A percentile compares a stretch with the other conserved stretches of the same genome.
Evolutionary conservation across 2,329 filamentous ascomycete species (phyloP).

Genomic region (Aspergillus sp.): DNA sequence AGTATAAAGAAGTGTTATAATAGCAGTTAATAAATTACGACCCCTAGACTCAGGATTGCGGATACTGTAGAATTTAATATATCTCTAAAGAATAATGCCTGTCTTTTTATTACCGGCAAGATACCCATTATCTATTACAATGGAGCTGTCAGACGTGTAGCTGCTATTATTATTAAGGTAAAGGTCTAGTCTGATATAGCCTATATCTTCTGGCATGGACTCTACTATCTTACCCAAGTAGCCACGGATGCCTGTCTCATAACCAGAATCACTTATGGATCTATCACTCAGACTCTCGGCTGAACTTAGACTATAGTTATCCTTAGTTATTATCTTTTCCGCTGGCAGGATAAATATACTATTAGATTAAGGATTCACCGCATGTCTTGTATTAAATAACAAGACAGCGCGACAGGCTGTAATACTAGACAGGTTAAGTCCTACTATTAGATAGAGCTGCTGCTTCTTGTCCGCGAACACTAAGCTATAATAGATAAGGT

Average conservation of each 20-base stretch:
- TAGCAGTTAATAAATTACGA: constrained; percentile 16
- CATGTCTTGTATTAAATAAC: constrained; percentile 1
- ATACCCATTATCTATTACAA: constrained; percentile 21
- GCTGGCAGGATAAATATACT: neutral
- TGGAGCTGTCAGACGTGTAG: neutral
- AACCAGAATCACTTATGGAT: neutral
- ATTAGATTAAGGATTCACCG: neutral
- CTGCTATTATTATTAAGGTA: neutral
- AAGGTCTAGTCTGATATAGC: neutral
- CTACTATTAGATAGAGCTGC: neutral
- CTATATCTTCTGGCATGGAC: neutral
- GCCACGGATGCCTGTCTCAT: neutral
- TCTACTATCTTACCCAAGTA: neutral
- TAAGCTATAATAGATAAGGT: neutral
- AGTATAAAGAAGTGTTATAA: constrained; percentile 21
- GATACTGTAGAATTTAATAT: constrained; percentile 23
- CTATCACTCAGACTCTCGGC: neutral
- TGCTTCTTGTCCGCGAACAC: constrained; percentile 8
- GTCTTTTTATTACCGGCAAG: constrained; percentile 18
- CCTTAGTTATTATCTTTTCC: neutral
- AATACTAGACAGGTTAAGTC: constrained; percentile 1
- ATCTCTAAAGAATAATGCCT: constrained; percentile 18
- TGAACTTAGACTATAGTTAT: neutral
- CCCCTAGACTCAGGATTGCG: constrained; percentile 10
- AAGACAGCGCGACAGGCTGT: constrained; percentile 5